Evolutionary conservation across 2,329 filamentous ascomycete species (phyloP), one percentile per base, ranked within the genome.

Genomic region (Phaeosphaeria sp.): DNA sequence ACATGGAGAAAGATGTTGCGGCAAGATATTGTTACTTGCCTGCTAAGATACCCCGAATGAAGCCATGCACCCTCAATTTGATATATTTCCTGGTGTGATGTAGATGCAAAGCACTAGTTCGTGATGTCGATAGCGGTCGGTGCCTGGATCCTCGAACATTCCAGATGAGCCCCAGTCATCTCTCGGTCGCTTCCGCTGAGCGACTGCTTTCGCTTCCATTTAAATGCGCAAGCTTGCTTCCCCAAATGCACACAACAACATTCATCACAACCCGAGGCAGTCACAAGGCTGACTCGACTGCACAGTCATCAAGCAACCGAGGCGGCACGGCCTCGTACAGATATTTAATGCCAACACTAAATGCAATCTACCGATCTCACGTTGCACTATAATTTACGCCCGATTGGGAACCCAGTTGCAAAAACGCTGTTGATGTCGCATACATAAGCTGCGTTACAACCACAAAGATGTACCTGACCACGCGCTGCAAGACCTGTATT

Each of bases 31-130:
- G 36, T 46, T 57, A 60, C 53, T 54, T 65, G 68, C 62, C 54
- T 66, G 59, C 59, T 71, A 68, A 65, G 60, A 69, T 69, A 71
- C 70, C 64, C 70, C 67, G 56, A 76, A 75, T 73, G 64, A 74
- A 74, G 72, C 67, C 74, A 74, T 75, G 67, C 71, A 72, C 71
- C 64, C 63, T 63, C 70, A 64, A 15, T 17, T 54, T 54, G 44
- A 30, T 18, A 6, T 23, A 3, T 17, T 20, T 23, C 10, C 23
- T 9, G 22, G 13, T 22, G 20, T 46, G 43, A 46, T 46, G 43
- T 15, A 23, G 43, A n/a, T n/a, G 36, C 1, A n/a, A 27, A 5
- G 25, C 25, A 4, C 25, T 27, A 9, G 25, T 5, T 27, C 9
- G 25, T 27, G 25, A 27, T 27, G 25, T 27, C 25, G 9, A 27